A percentile compares a stretch with the other conserved stretches of the same genome.
These are phyloP conservation scores for Penstemon eatonii DNA, from an alignment of 257 asterid genomes.

Conservation along the genomic window DNA sequence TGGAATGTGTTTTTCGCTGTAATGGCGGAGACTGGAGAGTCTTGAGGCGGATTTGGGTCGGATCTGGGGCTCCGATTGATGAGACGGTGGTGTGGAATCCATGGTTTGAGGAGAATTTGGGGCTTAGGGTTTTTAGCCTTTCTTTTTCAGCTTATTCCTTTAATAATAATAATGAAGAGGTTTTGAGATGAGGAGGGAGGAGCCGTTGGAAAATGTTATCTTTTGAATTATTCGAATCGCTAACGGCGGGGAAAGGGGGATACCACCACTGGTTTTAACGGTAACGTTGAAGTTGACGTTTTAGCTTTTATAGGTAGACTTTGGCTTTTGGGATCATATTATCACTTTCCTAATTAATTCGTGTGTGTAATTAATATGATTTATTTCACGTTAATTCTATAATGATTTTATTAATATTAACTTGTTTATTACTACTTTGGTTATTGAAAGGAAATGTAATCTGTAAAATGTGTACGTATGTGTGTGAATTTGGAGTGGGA, in stretches of 20 bases:
- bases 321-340: slow-evolving; percentile 1
- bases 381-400: too few species aligned
- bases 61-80: slow-evolving; percentile 50
- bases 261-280: slow-evolving; percentile 42
- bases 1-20: slow-evolving; percentile 46
- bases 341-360: too few species aligned
- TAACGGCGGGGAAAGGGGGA: slow-evolving; percentile 35
- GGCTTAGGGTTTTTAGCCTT: slow-evolving; percentile 12
- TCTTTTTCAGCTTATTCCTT: not conserved
- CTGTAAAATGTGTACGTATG: too few species aligned
- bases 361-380: too few species aligned
- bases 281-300: slow-evolving; percentile 28
- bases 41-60: slow-evolving; percentile 66
- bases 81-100: slow-evolving; percentile 63
- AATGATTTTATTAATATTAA: too few species aligned
- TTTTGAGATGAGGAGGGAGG: slow-evolving; percentile 26
- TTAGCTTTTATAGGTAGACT: not conserved
- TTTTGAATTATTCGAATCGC: slow-evolving; percentile 28
- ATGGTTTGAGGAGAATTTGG: slow-evolving; percentile 29
- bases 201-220: slow-evolving; percentile 56
- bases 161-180: not conserved
- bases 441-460: too few species aligned
- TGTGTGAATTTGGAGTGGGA: too few species aligned
- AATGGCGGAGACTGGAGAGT: slow-evolving; percentile 63
- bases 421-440: too few species aligned